Percentiles rank a stretch among this genome's conserved stretches.
phyloP scores from a whole-genome alignment of 805 yeast species.

The Schwanniomyces polymorphus region DNA sequence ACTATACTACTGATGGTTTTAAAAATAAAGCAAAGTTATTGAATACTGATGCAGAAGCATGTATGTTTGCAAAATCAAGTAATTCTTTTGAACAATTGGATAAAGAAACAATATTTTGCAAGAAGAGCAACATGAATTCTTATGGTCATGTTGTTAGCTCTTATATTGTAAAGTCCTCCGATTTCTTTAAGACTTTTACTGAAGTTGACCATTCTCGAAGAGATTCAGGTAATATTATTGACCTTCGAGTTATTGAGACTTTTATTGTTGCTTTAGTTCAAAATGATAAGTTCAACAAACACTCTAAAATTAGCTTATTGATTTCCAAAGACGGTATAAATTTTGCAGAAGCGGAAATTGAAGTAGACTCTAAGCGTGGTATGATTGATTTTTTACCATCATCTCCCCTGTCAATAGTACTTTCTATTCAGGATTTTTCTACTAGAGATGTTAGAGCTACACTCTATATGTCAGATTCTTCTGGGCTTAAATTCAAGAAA shows the following conservation, averaged over 20 bases:
- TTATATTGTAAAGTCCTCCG: conserved; percentile 37
- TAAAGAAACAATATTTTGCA: conserved; percentile 31
- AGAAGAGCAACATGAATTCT: conserved; percentile 33
- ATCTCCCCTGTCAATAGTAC: conserved; percentile 32
- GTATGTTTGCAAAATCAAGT: conserved; percentile 32
- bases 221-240: conserved; percentile 29
- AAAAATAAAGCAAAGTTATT: conserved; percentile 34
- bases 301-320: conserved; percentile 38
- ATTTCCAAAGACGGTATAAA: conserved; percentile 48
- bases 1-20: conserved; percentile 46
- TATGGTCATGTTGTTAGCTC: conserved; percentile 41
- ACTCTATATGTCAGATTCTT: conserved; percentile 54
- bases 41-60: conserved; percentile 21
- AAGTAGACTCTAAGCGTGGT: conserved; percentile 36
- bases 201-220: conserved; percentile 24
- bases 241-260: conserved; percentile 36
- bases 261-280: conserved; percentile 42
- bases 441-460: conserved; percentile 24
- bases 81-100: conserved; percentile 17
- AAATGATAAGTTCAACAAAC: conserved; percentile 40
- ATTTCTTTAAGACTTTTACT: conserved; percentile 40
- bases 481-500: conserved; percentile 51
- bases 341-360: conserved; percentile 42
- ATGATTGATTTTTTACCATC: conserved; percentile 38
- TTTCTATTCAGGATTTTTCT: conserved; percentile 24